A percentile compares a stretch with the other conserved stretches of the same genome.
Evolutionary conservation across 345 rosid species (phyloP).

Genomic region (Dipteronia sinensis): DNA sequence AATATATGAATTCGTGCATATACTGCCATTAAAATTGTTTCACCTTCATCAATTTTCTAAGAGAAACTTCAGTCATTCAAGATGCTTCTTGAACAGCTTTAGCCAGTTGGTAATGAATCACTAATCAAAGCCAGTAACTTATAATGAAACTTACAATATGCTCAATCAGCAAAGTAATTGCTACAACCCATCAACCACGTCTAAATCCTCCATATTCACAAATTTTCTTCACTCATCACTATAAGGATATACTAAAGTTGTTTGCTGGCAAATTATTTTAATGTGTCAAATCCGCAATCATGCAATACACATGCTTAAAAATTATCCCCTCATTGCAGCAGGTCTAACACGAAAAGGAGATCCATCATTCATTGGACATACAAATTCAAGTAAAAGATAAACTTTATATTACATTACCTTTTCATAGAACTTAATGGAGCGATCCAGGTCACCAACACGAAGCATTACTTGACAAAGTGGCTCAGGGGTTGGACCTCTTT

Average conservation of each 20-base stretch:
- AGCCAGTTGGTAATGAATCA: not conserved
- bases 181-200: not conserved
- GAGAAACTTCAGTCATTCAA: not conserved
- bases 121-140: not conserved
- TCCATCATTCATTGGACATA: not conserved
- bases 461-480: constrained; percentile 98
- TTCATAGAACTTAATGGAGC: constrained; percentile 86
- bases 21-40: not conserved
- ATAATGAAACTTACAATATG: not conserved
- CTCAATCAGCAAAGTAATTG: not conserved
- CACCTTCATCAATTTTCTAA: not conserved
- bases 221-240: not conserved
- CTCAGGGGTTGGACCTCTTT: constrained; percentile 85
- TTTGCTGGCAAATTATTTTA: not conserved
- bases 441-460: constrained; percentile 85
- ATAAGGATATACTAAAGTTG: not conserved
- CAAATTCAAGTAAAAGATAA: not conserved
- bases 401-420: constrained; percentile 47
- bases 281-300: not conserved
- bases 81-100: not conserved
- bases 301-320: not conserved
- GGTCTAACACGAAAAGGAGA: not conserved
- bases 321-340: not conserved
- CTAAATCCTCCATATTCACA: not conserved
- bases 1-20: not conserved